Conservation (phyloP, 108 stramenopile genomes). For the Chaetoceros tenuissimus region DNA sequence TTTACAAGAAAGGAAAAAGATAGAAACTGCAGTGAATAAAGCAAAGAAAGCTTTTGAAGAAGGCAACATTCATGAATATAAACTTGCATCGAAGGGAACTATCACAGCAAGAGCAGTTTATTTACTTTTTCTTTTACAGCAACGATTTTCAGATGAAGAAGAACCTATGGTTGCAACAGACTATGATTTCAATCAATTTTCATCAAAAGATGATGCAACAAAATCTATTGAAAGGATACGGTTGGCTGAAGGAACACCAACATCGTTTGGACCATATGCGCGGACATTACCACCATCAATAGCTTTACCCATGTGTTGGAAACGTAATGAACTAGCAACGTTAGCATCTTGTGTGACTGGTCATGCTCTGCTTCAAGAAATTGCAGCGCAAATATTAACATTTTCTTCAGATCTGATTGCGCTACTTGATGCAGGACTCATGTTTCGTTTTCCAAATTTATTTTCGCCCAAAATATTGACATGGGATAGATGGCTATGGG, state of each 20-base stretch:
- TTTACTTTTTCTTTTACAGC: conserved; percentile 59
- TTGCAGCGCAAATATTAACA: conserved; percentile 59
- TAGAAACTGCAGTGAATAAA: conserved; percentile 36
- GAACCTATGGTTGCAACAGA: conserved; percentile 34
- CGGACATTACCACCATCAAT: conserved; percentile 76
- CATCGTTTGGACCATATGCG: conserved; percentile 78
- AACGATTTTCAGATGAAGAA: conserved; percentile 56
- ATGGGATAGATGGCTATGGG: conserved; percentile 91
- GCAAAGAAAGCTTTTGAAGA: conserved; percentile 5
- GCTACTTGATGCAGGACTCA: conserved; percentile 65
- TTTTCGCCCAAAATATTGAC: conserved; percentile 73
- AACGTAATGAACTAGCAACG: conserved; percentile 72
- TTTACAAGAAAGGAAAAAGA: conserved; percentile 72
- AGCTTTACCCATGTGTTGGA: conserved; percentile 77
- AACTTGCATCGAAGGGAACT: conserved; percentile 1
- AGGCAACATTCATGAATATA: not conserved
- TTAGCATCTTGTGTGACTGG: conserved; percentile 75
- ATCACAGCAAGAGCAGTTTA: conserved; percentile 28
- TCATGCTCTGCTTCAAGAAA: conserved; percentile 58
- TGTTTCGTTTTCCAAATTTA: conserved; percentile 45
- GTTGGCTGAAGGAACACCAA: conserved; percentile 20
- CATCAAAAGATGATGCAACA: not conserved
- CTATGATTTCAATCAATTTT: not conserved
- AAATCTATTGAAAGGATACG: conserved; percentile 2
- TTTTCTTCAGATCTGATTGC: conserved; percentile 63